Conservation (phyloP, 768 basidiomycete species). For the Serpula lacrymans region DNA sequence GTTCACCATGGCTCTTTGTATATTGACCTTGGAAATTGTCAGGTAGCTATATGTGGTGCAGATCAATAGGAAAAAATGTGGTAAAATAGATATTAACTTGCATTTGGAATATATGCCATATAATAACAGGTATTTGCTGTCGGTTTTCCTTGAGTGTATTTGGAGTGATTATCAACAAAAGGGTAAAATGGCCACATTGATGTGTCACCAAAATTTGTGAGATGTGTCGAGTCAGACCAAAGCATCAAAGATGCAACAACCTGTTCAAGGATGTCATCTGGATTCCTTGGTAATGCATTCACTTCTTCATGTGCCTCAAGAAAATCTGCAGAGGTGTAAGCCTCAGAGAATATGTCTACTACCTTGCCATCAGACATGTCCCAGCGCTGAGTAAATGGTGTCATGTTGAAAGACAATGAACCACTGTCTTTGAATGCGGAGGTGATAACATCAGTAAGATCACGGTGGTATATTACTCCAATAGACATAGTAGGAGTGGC, state of each 20-base stretch:
- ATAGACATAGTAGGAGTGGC: background rate
- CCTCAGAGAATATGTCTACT: too few relatives aligned
- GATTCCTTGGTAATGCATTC: conserved; percentile 2
- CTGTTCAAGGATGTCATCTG: conserved; percentile 7
- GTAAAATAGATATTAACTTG: too few relatives aligned
- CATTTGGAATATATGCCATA: conserved; percentile 6
- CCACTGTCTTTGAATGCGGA: conserved; percentile 1
- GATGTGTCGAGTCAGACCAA: conserved; percentile 23
- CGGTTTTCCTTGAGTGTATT: conserved; percentile 4
- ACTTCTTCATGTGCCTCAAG: conserved; percentile 11
- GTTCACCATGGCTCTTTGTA: too few relatives aligned
- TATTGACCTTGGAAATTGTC: too few relatives aligned
- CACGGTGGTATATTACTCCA: background rate
- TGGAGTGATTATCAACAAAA: conserved; percentile 5
- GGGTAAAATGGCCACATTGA: conserved; percentile 10
- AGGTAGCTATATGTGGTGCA: too few relatives aligned
- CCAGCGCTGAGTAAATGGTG: too few relatives aligned
- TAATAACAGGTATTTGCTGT: conserved; percentile 4
- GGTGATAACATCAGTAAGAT: conserved; percentile 4
- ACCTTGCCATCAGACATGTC: too few relatives aligned
- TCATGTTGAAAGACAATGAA: too few relatives aligned
- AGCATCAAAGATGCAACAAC: conserved; percentile 17
- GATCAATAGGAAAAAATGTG: too few relatives aligned
- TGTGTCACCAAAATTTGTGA: conserved; percentile 15
- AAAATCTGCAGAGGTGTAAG: conserved; percentile 11